Percentiles rank a stretch among this genome's conserved stretches.
Evolutionary conservation across 306 rosid genomes (phyloP).

Genomic region (Crataegus laevigata): DNA sequence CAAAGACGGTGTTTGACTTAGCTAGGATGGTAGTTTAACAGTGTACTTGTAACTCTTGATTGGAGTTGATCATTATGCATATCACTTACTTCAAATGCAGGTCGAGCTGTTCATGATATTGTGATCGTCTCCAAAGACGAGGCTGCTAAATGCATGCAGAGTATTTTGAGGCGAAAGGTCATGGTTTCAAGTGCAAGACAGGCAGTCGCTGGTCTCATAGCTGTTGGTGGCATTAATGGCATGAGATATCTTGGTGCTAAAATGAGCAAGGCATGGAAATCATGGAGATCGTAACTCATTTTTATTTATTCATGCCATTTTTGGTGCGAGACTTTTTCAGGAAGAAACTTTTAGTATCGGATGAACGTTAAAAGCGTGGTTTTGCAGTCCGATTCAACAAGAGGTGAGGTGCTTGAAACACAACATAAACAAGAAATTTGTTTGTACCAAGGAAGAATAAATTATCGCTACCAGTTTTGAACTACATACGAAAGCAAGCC

Average conservation of each 20-base stretch:
- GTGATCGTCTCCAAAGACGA: slow-evolving; percentile 50
- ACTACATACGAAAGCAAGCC: too few species aligned
- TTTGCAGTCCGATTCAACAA: background rate
- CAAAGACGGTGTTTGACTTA: background rate
- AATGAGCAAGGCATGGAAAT: slow-evolving; percentile 76
- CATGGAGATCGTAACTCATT: slow-evolving; percentile 37
- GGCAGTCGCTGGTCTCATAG: slow-evolving; percentile 69
- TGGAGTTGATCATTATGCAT: background rate
- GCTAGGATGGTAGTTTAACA: background rate
- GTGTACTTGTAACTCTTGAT: background rate
- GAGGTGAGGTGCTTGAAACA: background rate
- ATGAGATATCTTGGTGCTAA: slow-evolving; percentile 54
- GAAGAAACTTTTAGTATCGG: background rate
- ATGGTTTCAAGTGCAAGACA: slow-evolving; percentile 90
- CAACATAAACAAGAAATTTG: background rate
- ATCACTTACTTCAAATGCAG: slow-evolving; percentile 29
- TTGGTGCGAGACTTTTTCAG: background rate
- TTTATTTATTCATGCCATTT: background rate
- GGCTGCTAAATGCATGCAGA: slow-evolving; percentile 67
- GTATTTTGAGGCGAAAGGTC: slow-evolving; percentile 55
- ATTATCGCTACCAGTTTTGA: too few species aligned
- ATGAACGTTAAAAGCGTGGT: background rate
- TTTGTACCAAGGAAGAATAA: too few species aligned
- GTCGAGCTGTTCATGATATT: slow-evolving; percentile 32
- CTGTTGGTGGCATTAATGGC: slow-evolving; percentile 65